Evolutionary conservation across 2,329 filamentous ascomycete species (phyloP).

Genomic region (Lasiodiplodia theobromae): DNA sequence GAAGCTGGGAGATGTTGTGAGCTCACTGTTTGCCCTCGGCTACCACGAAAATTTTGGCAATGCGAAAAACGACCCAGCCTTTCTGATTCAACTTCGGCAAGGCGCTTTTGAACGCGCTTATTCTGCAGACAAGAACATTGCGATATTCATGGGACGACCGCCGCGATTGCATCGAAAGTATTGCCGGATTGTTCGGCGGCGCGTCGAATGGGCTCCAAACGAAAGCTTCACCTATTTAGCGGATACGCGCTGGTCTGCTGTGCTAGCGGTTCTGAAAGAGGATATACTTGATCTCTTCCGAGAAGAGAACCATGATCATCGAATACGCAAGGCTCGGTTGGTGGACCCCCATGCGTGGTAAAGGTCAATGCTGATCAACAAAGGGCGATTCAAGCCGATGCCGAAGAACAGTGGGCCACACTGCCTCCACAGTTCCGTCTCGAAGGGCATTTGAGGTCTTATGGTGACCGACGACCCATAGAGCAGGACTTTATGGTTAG

Average conservation of each 20-base stretch:
- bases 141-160: constrained; percentile 59
- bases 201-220: constrained; percentile 19
- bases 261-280: constrained; percentile 31
- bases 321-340: constrained; percentile 30
- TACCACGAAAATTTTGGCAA: constrained; percentile 53
- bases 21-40: constrained; percentile 57
- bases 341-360: neutral
- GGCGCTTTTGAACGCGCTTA: constrained; percentile 53
- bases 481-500: constrained; percentile 44
- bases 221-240: constrained; percentile 20
- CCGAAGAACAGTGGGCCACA: constrained; percentile 37
- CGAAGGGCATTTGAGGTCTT: constrained; percentile 32
- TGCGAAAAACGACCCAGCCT: constrained; percentile 40
- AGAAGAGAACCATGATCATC: constrained; percentile 20
- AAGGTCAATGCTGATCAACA: constrained; percentile 18
- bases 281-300: constrained; percentile 31
- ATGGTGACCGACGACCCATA: constrained; percentile 32
- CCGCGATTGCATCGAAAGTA: constrained; percentile 55
- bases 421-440: constrained; percentile 38
- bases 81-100: constrained; percentile 51
- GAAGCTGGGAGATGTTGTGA: constrained; percentile 54
- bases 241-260: constrained; percentile 30
- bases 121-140: constrained; percentile 56
- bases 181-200: constrained; percentile 46
- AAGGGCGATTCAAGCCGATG: constrained; percentile 33